Base-by-base conservation (phyloP, 192 early-diverging fungal genomes). In the Backusella liffmaniae region DNA sequence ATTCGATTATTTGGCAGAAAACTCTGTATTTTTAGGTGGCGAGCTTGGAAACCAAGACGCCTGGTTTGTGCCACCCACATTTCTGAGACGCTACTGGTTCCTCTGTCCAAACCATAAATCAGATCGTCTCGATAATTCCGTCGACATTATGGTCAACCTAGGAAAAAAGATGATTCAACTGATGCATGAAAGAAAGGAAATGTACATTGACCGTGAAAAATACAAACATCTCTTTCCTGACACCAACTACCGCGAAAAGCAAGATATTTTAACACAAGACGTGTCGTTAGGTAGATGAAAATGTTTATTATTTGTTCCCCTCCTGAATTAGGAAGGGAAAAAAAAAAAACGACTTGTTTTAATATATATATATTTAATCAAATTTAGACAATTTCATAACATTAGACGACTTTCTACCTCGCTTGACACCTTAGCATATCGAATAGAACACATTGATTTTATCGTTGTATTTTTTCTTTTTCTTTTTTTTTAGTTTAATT, bases 41-140 rank as follows among this genome's bases (percentile, higher is more conserved):
- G 72, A 80, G 21, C 26, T 80, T 2, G 79, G 71, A 1, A 76
- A 80, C 26, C 72, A 72, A 12, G 79, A 80, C 12, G 53, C 75
- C 13, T 80, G 79, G 79, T 69, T 74, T 56, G 79, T 77, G 9
- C 75, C 75, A 8, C 75, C 79, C n/a, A 26, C 62, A 0, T 80
- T 80, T 42, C 62, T 77, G n/a, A 42, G 74, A 32, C 62, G 67
- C 1, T 80, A 74, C 53, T 80, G 79, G 79, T 80, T 67, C 72
- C 65, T 80, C 0, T 77, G 75, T 46, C 76, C 79, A 46, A 77
- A 74, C 41, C 75, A 80, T 73, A 41, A 66, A 37, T 66, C 66
- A 18, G 66, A 73, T 6, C 67, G 79, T 21, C 18, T 73, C 6
- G 79, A 80, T 29, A 80, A 80, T 37, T 21, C 68, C 0, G 46